phyloP scores from a whole-genome alignment of 805 yeast genomes.

The Suhomyces prunicola region DNA sequence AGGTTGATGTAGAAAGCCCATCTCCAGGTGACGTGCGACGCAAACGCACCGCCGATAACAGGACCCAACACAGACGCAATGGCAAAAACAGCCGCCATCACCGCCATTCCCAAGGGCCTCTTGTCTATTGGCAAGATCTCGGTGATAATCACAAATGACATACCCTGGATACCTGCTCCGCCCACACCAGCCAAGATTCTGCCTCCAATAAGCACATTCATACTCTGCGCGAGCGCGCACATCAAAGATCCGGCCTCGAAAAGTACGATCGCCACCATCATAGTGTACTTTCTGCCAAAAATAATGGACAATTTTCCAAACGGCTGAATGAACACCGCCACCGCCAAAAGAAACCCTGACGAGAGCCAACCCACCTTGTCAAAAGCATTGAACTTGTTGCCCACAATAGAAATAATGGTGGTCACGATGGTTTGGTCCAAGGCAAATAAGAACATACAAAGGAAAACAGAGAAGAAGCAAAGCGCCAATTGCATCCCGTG shows the following conservation, averaged over 20 bases:
- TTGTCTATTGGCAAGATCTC: slow-evolving; percentile 31
- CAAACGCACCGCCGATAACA: slow-evolving; percentile 24
- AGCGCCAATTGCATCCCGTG: slow-evolving; percentile 23
- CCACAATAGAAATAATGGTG: slow-evolving; percentile 33
- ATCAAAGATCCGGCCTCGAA: slow-evolving; percentile 36
- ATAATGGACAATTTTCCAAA: slow-evolving; percentile 38
- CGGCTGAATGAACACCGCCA: slow-evolving; percentile 31
- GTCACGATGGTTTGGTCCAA: slow-evolving; percentile 40
- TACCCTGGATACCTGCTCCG: slow-evolving; percentile 33
- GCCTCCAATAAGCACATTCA: slow-evolving; percentile 42
- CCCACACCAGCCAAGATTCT: slow-evolving; percentile 38
- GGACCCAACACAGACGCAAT: slow-evolving; percentile 25
- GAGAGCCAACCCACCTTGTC: slow-evolving; percentile 38
- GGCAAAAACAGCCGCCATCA: slow-evolving; percentile 17
- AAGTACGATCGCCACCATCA: slow-evolving; percentile 21
- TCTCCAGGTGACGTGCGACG: slow-evolving; percentile 23
- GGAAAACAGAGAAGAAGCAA: slow-evolving; percentile 26
- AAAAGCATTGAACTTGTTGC: slow-evolving; percentile 33
- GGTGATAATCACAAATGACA: slow-evolving; percentile 26
- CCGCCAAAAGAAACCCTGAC: slow-evolving; percentile 35
- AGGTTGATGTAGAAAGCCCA: slow-evolving; percentile 28
- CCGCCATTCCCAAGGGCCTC: slow-evolving; percentile 21
- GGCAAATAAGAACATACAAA: slow-evolving; percentile 33
- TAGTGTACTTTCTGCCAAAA: slow-evolving; percentile 34
- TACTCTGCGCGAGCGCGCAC: slow-evolving; percentile 34